Base-by-base conservation (phyloP, 805 yeast species). In the Pichia kluyveri region DNA sequence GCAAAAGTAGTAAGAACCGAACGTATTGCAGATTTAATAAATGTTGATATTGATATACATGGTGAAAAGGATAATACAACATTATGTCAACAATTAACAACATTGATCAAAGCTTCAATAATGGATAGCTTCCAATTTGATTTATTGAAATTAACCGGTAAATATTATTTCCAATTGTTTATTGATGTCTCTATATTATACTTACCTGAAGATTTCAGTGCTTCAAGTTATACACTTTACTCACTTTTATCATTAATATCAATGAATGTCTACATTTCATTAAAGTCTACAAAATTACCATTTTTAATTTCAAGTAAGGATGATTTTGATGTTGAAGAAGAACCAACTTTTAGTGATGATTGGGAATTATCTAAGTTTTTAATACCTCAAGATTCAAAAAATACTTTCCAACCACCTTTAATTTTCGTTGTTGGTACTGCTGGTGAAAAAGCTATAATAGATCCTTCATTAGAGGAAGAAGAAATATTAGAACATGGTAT, bases 271-370 rank as follows among this genome's bases (percentile, higher is more conserved):
- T 90, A 84, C 63, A 72, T 88, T 52, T 96, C 98, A 1, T 71
- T 91, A 55, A 81, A 79, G 53, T 77, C 89, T 17, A 83, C 97
- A 2, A 73, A 72, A 49, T 69, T 90, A 45, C 97, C 97, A 7
- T 70, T 79, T 42, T 67, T 88, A 46, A 69, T 79, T 2, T 84
- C 95, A 15, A 77, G 80, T 32, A 79, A 80, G 32, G 81, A 86
- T 58, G 80, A 77, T 48, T 59, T 67, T 32, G 81, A 80, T 50
- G 77, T 87, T 19, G 96, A 84, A 60, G 96, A 90, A 63, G 82
- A 86, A 53, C 97, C 97, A 1, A 83, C 87, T 0, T 90, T 91
- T 58, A 81, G 90, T 39, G 97, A 90, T 58, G 96, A 88, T 55
- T 91, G 85, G 90, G 83, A 71, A 58, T 70, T 68, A 51, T 78